Percentiles rank a stretch among this genome's conserved stretches.
phyloP scores from a whole-genome alignment of 2,329 filamentous ascomycete species.

The Penicillium palitans region DNA sequence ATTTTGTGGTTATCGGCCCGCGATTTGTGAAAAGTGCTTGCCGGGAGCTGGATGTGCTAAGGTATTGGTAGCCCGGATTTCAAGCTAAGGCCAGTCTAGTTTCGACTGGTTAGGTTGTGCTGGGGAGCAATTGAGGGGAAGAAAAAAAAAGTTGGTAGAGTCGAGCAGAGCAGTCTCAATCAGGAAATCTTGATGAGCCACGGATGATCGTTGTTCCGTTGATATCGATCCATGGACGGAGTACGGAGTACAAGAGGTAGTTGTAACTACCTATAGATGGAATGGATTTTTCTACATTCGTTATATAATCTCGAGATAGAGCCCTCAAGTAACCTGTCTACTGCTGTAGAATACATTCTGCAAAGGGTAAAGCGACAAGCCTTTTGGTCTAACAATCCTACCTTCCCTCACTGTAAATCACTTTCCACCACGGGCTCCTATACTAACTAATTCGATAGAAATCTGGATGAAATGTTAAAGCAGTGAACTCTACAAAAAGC shows the following conservation, averaged over 20 bases:
- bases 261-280: background rate
- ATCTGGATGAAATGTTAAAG: background rate
- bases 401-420: background rate
- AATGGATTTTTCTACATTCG: background rate
- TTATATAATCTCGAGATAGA: too few species aligned
- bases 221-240: background rate
- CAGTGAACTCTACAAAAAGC: background rate
- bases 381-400: background rate
- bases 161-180: conserved; percentile 23
- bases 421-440: background rate
- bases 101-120: background rate
- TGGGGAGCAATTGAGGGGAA: conserved; percentile 8
- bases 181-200: conserved; percentile 33
- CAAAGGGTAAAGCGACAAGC: too few species aligned
- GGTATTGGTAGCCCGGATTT: background rate
- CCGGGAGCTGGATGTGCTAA: background rate
- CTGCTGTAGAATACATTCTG: background rate
- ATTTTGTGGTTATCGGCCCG: conserved; percentile 11
- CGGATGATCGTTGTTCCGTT: conserved; percentile 33
- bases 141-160: conserved; percentile 21
- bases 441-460: background rate
- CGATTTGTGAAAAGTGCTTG: conserved; percentile 1
- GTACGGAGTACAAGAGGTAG: background rate
- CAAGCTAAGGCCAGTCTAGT: background rate
- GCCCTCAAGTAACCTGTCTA: background rate